Evolutionary conservation across 2,329 filamentous ascomycete genomes (phyloP).

Genomic region (Tricladium varicosporioides): DNA sequence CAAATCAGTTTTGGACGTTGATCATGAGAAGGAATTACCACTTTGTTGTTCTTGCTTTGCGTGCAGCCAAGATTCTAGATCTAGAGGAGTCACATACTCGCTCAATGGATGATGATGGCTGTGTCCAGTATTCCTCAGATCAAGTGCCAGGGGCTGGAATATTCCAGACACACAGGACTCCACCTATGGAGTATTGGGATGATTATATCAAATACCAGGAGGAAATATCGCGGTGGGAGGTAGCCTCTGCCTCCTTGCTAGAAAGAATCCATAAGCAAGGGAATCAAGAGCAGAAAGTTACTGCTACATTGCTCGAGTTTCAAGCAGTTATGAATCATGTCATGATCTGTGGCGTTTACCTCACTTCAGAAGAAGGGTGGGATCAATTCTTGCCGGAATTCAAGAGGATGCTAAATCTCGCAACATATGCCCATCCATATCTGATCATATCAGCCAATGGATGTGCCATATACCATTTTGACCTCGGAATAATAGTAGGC

Average conservation of each 20-base stretch:
- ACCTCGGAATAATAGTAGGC: too few species aligned
- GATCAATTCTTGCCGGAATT: too few species aligned
- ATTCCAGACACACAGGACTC: background rate
- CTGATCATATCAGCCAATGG: too few species aligned
- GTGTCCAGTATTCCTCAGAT: too few species aligned
- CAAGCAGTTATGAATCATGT: constrained; percentile 10
- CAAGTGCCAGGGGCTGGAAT: too few species aligned
- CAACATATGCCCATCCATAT: too few species aligned
- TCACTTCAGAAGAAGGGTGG: constrained; percentile 2
- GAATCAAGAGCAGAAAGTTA: constrained; percentile 8
- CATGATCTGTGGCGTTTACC: constrained; percentile 13
- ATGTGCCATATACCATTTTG: too few species aligned
- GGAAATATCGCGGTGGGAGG: constrained; percentile 7
- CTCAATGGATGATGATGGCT: too few species aligned
- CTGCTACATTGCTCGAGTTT: constrained; percentile 3
- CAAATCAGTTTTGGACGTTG: constrained; percentile 6
- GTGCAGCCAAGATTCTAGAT: too few species aligned
- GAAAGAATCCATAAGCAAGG: background rate
- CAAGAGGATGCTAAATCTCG: too few species aligned
- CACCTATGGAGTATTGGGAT: constrained; percentile 4
- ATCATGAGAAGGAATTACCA: constrained; percentile 18
- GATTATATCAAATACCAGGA: constrained; percentile 6
- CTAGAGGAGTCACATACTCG: too few species aligned
- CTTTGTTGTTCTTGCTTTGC: constrained; percentile 2
- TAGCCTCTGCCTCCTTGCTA: constrained; percentile 2